A percentile compares a stretch with the other conserved stretches of the same genome.
phyloP scores from a whole-genome alignment of 2,329 filamentous ascomycete genomes.

The Fusarium sp. region DNA sequence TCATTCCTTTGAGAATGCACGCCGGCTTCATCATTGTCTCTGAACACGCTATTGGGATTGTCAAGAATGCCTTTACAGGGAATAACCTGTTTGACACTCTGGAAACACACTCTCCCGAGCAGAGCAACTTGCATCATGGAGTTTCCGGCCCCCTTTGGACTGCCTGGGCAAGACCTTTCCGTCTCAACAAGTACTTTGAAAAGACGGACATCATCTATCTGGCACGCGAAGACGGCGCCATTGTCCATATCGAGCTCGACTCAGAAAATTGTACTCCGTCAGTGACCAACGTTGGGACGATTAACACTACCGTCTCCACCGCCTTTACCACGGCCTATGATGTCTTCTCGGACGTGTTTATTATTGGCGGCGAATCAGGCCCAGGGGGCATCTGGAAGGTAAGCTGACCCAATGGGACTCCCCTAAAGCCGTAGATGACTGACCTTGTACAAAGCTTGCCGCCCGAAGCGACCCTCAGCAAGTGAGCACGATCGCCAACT shows the following conservation, averaged over 20 bases:
- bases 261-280: slow-evolving; percentile 66
- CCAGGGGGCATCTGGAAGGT: slow-evolving; percentile 82
- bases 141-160: slow-evolving; percentile 75
- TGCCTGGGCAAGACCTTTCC: slow-evolving; percentile 83
- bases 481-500: slow-evolving; percentile 68
- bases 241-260: slow-evolving; percentile 79
- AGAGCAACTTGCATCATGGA: slow-evolving; percentile 62
- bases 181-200: slow-evolving; percentile 71
- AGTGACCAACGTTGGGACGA: slow-evolving; percentile 69
- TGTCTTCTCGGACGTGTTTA: slow-evolving; percentile 78
- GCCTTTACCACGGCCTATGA: slow-evolving; percentile 84
- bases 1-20: slow-evolving; percentile 79
- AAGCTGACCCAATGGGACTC: slow-evolving; percentile 41
- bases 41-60: slow-evolving; percentile 68
- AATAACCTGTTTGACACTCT: slow-evolving; percentile 62
- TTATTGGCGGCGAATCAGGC: slow-evolving; percentile 83
- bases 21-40: slow-evolving; percentile 79
- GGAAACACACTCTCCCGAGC: slow-evolving; percentile 54
- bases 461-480: slow-evolving; percentile 64
- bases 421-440: slow-evolving; percentile 13
- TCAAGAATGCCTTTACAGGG: slow-evolving; percentile 65
- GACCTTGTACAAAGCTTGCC: slow-evolving; percentile 56
- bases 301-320: slow-evolving; percentile 80
- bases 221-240: slow-evolving; percentile 86
- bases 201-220: slow-evolving; percentile 85